Base-by-base conservation (phyloP, 352 stramenopile species). In the Pythium vanterpoolii region DNA sequence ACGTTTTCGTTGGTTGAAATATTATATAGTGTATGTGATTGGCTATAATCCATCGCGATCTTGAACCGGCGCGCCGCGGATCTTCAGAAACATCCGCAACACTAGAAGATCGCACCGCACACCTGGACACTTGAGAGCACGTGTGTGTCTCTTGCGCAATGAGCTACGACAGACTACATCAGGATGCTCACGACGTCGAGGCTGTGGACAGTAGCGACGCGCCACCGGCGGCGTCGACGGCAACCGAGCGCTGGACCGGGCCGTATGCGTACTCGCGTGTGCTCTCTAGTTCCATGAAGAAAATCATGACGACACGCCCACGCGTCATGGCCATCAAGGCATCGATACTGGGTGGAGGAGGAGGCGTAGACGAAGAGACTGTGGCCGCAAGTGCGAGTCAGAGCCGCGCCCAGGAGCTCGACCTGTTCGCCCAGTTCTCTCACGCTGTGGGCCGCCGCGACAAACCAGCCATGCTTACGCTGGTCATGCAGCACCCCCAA, bases 211-310 rank as follows among this genome's bases (percentile, higher is more conserved):
- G 21, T 9, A 13, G 2, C 24, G 16, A 5, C 40, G 13, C 10
- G 28, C 8, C 46, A 38, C 9, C 27, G 26, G 11, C 27, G 14
- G 16, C 26, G 27, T 2, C 39, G 18, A 23, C 33, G 40, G 16
- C 39, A 42, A 13, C 39, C 21, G 60, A 61, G 21, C 43, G 43
- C 2, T 60, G 59, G 59, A 38, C 42, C 31, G n/a, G 43, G 26
- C 34, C 51, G 36, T 56, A 56, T 18, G 43, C 44, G 23, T 85
- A 83, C 58, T 82, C 77, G 39, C 76, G 60, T 14, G 64, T 64
- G 30, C 68, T 88, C 11, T 66, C 65, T 19, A 86, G 77, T 49
- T 88, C 78, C 31, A 72, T 86, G 62, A 69, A 69, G 53, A 77
- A 69, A 45, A 88, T 88, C 59, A 86, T 87, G 34, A 36, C 60